phyloP scores from a whole-genome alignment of 169 alveolate genomes.

The Eimeria tenella region DNA sequence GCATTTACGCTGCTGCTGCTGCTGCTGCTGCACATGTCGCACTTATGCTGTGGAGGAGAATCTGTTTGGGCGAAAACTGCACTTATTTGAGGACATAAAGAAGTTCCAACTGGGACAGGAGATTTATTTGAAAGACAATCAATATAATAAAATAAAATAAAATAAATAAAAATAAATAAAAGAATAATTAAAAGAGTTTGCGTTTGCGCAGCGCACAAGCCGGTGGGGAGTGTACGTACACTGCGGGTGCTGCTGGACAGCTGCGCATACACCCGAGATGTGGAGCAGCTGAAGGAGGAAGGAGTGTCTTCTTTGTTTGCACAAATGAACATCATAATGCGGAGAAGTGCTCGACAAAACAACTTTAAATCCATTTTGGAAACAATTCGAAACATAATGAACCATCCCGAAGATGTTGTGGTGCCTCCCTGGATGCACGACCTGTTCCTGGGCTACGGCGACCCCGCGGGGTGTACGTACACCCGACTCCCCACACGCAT shows the following conservation, averaged over 20 bases:
- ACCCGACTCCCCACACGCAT: constrained; percentile 79
- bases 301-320: constrained; percentile 54
- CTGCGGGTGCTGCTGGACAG: constrained; percentile 88
- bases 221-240: constrained; percentile 84
- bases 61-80: not conserved
- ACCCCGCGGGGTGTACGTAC: constrained; percentile 83
- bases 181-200: not conserved
- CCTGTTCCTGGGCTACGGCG: constrained; percentile 89
- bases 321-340: constrained; percentile 89
- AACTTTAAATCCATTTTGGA: constrained; percentile 91
- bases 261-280: constrained; percentile 61
- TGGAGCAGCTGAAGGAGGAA: constrained; percentile 21
- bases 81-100: too few species aligned
- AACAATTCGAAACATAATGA: constrained; percentile 89
- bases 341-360: constrained; percentile 93
- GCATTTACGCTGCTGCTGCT: too few species aligned
- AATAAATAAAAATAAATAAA: too few species aligned
- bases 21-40: not conserved
- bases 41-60: not conserved
- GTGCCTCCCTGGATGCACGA: constrained; percentile 89
- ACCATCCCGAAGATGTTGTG: constrained; percentile 84
- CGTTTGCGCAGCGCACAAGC: constrained; percentile 64
- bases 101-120: not conserved
- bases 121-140: too few species aligned
- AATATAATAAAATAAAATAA: too few species aligned